Evolutionary conservation across 202 grass and related monocot genomes (phyloP), one percentile per base, ranked within the genome.

Genomic region (Eragrostis tef): DNA sequence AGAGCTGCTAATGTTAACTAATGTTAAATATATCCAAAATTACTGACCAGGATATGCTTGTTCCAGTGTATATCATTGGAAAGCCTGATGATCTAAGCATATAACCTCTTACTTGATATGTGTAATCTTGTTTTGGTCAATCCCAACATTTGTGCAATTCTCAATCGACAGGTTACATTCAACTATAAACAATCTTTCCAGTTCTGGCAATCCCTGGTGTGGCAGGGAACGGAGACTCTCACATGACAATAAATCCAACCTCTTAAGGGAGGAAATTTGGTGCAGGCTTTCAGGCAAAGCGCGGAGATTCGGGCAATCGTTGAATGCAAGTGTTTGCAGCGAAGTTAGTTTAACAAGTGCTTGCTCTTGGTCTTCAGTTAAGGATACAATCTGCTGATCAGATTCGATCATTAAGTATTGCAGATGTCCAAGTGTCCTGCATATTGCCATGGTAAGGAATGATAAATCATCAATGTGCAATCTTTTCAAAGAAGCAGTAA

Each of bases 381-480:
- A 34, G 5, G 60, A 63, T 15, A 63, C 2, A 25, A 63, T 31
- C 4, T 63, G 60, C 16, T 63, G 26, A 31, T 63, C 60, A 31
- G 60, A 31, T 5, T 63, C 60, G 6, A 63, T 63, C 11, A 31
- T 63, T 63, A 63, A 63, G n/a, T 63, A 63, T 31, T 31, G 60
- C 29, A 63, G 60, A 34, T 63, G 31, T 34, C 60, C 60, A 31
- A 63, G 60, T 31, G 60, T 63, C 14, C 26, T 63, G 31, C 60
- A 63, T 29, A 63, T 63, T 31, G 25, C 5, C 60, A 63, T 16
- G 26, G 60, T 16, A 63, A 63, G 60, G 60, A 63, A 63, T 12
- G 60, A 63, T 63, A 26, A 63, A 63, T 63, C 60, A 31, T 63
- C 60, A 63, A 63, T 63, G 60, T 63, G 60, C 60, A 63, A 31